Conservation (phyloP, 108 stramenopile genomes). For the Thalassiosira profunda region DNA sequence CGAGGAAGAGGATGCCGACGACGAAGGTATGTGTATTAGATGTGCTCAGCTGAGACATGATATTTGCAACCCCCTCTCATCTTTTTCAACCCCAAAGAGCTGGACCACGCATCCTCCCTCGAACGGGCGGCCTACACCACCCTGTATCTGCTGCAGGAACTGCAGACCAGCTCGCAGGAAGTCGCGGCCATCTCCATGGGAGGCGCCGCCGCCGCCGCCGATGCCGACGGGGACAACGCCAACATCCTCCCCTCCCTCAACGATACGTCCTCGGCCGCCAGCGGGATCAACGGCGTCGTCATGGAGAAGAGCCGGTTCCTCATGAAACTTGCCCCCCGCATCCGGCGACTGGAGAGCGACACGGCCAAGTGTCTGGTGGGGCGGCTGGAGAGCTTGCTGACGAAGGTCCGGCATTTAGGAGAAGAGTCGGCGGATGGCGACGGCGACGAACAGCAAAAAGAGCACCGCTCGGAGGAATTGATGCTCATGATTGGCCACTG, state of each 20-base stretch:
- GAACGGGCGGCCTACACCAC: constrained; percentile 84
- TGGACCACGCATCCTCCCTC: constrained; percentile 60
- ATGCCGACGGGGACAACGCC: constrained; percentile 17
- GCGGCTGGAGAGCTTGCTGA: constrained; percentile 66
- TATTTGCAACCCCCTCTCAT: no score
- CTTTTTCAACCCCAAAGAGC: constrained; percentile 8
- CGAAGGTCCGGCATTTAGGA: constrained; percentile 42
- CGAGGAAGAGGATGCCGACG: no score
- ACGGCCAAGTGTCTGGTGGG: constrained; percentile 51
- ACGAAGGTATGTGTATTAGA: constrained; percentile 1
- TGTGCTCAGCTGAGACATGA: no score
- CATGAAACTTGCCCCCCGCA: constrained; percentile 85
- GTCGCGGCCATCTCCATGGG: constrained; percentile 53
- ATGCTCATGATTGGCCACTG: constrained; percentile 76
- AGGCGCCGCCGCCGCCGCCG: constrained; percentile 8
- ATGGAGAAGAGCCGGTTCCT: constrained; percentile 84
- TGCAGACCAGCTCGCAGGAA: constrained; percentile 62
- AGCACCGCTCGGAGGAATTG: constrained; percentile 33
- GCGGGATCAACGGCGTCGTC: constrained; percentile 9
- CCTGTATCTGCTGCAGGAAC: constrained; percentile 67
- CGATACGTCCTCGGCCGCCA: not conserved
- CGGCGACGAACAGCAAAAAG: constrained; percentile 5
- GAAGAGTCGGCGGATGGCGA: constrained; percentile 12
- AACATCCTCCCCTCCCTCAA: constrained; percentile 12
- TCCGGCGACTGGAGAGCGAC: constrained; percentile 82